Evolutionary conservation across 352 stramenopile species (phyloP).

Genomic region (Globisporangium spiculum): DNA sequence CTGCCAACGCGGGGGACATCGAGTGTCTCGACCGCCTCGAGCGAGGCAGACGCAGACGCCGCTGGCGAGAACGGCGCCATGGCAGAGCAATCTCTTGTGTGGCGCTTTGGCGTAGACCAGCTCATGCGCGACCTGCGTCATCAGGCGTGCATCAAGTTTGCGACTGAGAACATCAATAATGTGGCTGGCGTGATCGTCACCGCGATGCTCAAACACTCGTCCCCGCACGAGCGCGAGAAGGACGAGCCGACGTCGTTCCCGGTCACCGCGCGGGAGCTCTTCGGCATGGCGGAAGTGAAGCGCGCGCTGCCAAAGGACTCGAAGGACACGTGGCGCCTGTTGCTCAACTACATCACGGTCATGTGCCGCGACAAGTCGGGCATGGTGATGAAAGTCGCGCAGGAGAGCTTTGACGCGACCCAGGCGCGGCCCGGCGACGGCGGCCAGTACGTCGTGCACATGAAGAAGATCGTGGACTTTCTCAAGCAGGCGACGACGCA

Average conservation of each 20-base stretch:
- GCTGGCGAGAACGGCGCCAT: slow-evolving; percentile 26
- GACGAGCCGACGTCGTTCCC: slow-evolving; percentile 74
- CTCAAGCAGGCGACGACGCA: slow-evolving; percentile 76
- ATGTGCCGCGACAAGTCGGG: slow-evolving; percentile 89
- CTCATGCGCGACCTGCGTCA: slow-evolving; percentile 80
- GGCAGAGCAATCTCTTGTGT: slow-evolving; percentile 74
- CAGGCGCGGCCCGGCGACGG: slow-evolving; percentile 63
- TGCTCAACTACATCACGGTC: slow-evolving; percentile 88
- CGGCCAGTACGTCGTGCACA: slow-evolving; percentile 87
- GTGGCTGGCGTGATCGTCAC: slow-evolving; percentile 75
- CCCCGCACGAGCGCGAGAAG: slow-evolving; percentile 78
- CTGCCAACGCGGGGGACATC: slow-evolving; percentile 53
- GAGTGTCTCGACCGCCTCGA: slow-evolving; percentile 19
- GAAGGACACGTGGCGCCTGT: slow-evolving; percentile 78
- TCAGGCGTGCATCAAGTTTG: slow-evolving; percentile 74
- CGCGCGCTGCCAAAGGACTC: slow-evolving; percentile 64
- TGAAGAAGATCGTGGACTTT: slow-evolving; percentile 86
- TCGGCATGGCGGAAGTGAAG: slow-evolving; percentile 67
- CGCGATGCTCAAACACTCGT: slow-evolving; percentile 80
- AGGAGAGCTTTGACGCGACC: slow-evolving; percentile 66
- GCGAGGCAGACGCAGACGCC: slow-evolving; percentile 26
- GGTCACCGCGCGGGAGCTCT: slow-evolving; percentile 77
- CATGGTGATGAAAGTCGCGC: slow-evolving; percentile 82
- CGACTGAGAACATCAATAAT: slow-evolving; percentile 83
- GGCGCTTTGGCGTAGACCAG: slow-evolving; percentile 75